Evolutionary conservation across 257 asterid species (phyloP).

Genomic region (Salvia miltiorrhiza): DNA sequence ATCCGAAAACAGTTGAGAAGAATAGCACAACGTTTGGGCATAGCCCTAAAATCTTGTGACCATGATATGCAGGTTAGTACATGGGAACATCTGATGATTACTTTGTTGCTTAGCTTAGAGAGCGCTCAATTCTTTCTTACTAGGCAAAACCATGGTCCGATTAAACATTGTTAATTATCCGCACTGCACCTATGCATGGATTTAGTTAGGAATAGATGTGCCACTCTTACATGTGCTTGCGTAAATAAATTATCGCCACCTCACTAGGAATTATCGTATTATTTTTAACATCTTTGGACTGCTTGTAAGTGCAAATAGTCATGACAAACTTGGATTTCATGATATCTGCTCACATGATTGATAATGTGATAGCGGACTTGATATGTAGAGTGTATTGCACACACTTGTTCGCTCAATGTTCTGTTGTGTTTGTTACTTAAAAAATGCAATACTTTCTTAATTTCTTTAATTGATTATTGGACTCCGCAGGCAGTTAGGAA

Average conservation of each 20-base stretch:
- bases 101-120: slow-evolving; percentile 1
- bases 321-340: background rate
- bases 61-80: slow-evolving; percentile 62
- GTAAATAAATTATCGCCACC: background rate
- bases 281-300: background rate
- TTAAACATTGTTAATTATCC: background rate
- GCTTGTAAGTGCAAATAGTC: background rate
- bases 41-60: slow-evolving; percentile 77
- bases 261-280: background rate
- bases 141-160: background rate
- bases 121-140: background rate
- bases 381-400: background rate
- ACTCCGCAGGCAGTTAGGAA: slow-evolving; percentile 75
- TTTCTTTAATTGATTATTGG: background rate
- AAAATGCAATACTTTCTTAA: background rate
- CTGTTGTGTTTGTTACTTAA: background rate
- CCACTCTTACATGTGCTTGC: background rate
- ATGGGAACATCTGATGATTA: background rate
- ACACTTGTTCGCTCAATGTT: background rate
- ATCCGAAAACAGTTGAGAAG: slow-evolving; percentile 79
- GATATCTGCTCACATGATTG: background rate
- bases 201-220: background rate
- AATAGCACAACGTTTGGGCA: slow-evolving; percentile 73
- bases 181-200: background rate
- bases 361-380: background rate